These are phyloP conservation scores for Colletotrichum melonis DNA, from an alignment of 2,329 filamentous ascomycete species.

Conservation along the genomic window DNA sequence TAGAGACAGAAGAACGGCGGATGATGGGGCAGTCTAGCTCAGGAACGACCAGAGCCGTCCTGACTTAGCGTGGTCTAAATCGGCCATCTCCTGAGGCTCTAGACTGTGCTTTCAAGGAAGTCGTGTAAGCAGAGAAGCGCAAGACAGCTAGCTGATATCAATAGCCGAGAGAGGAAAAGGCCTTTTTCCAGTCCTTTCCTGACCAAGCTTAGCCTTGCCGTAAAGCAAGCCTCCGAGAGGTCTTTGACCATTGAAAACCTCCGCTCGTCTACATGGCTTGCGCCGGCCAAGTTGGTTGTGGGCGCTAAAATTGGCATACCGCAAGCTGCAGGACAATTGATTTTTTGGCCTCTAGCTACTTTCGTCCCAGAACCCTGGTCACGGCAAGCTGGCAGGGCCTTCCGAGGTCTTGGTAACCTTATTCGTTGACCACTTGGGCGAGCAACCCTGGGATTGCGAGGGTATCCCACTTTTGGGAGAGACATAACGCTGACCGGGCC, in stretches of 20 bases:
- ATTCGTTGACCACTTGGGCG: neutral
- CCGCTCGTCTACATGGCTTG: conserved; percentile 11
- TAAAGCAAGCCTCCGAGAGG: conserved; percentile 14
- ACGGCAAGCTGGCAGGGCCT: conserved; percentile 2
- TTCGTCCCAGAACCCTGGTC: conserved; percentile 3
- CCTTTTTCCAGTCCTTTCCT: conserved; percentile 5
- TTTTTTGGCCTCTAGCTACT: conserved; percentile 11
- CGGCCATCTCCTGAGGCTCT: neutral
- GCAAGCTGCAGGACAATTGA: conserved; percentile 1
- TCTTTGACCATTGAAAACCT: conserved; percentile 22
- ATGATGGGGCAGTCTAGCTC: conserved; percentile 10
- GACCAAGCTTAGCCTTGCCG: conserved; percentile 17
- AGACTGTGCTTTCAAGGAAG: conserved; percentile 4
- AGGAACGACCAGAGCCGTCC: conserved; percentile 22
- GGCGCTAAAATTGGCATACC: conserved; percentile 11
- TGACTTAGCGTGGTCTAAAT: conserved; percentile 17
- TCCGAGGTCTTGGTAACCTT: conserved; percentile 17
- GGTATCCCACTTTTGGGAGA: neutral
- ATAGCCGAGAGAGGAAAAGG: conserved; percentile 4
- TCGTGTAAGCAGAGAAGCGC: neutral
- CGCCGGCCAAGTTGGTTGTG: neutral
- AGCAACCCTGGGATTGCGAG: neutral
- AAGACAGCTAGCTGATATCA: neutral
- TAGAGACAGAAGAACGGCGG: neutral
- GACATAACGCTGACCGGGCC: neutral